Conservation (phyloP, 2,329 filamentous ascomycete species). For the Phyllosticta capitalensis region DNA sequence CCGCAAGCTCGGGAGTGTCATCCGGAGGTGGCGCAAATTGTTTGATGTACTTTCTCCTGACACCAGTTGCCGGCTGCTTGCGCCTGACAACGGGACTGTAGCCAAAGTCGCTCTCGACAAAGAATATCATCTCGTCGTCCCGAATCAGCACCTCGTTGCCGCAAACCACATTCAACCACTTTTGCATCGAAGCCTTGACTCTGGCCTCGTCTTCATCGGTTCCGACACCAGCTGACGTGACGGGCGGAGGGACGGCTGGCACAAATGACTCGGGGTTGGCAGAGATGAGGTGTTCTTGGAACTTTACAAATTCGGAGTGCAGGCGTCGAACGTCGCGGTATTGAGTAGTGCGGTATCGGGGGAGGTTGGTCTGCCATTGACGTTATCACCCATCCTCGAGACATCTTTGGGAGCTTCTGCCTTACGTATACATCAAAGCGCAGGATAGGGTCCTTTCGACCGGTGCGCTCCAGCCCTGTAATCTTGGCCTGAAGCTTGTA, state of each 20-base stretch:
- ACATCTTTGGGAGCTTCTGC: not conserved
- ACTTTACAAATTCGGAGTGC: slow-evolving; percentile 91
- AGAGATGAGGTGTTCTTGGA: slow-evolving; percentile 91
- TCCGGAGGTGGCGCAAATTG: slow-evolving; percentile 96
- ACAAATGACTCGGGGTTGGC: slow-evolving; percentile 96
- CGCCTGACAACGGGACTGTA: slow-evolving; percentile 93
- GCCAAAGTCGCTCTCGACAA: slow-evolving; percentile 98
- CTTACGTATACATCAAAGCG: slow-evolving; percentile 94
- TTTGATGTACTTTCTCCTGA: slow-evolving; percentile 90
- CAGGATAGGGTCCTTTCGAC: slow-evolving; percentile 90
- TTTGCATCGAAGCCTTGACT: slow-evolving; percentile 81
- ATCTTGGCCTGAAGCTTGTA: slow-evolving; percentile 92
- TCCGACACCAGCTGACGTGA: slow-evolving; percentile 86
- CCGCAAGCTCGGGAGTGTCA: slow-evolving; percentile 87
- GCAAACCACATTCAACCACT: slow-evolving; percentile 92
- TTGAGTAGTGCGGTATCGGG: slow-evolving; percentile 93
- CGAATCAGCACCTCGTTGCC: slow-evolving; percentile 84
- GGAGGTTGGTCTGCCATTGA: slow-evolving; percentile 76
- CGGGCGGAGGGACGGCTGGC: slow-evolving; percentile 85
- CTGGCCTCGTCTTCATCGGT: slow-evolving; percentile 91
- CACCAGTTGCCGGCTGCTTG: slow-evolving; percentile 93
- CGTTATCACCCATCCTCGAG: not conserved
- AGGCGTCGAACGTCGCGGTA: slow-evolving; percentile 94
- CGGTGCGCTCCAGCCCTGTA: slow-evolving; percentile 81
- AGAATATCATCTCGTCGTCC: slow-evolving; percentile 94